Evolutionary conservation across 495 filamentous ascomycete species (phyloP).

Genomic region (Penicillium fimorum): DNA sequence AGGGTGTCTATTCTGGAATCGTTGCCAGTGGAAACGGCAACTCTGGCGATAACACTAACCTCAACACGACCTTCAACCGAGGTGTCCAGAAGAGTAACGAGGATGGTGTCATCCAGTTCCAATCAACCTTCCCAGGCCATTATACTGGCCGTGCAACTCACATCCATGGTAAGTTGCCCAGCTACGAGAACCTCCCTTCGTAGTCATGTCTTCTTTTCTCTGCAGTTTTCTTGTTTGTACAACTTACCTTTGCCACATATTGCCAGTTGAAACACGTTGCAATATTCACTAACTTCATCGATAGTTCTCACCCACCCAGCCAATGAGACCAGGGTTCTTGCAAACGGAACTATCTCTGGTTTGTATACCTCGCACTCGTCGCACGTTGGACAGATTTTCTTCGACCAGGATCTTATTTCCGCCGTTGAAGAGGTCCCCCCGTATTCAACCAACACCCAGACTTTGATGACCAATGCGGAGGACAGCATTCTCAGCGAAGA

Average conservation of each 20-base stretch:
- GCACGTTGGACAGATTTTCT: slow-evolving; percentile 65
- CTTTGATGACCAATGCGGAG: slow-evolving; percentile 49
- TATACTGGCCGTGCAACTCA: slow-evolving; percentile 45
- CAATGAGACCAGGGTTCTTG: slow-evolving; percentile 29
- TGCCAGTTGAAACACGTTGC: background rate
- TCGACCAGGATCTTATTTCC: slow-evolving; percentile 52
- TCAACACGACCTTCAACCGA: slow-evolving; percentile 51
- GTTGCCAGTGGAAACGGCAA: slow-evolving; percentile 53
- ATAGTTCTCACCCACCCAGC: slow-evolving; percentile 39
- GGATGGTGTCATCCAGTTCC: slow-evolving; percentile 51
- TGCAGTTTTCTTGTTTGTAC: background rate
- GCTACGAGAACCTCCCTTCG: background rate
- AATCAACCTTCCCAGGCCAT: slow-evolving; percentile 55
- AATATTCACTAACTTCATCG: background rate
- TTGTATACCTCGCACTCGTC: slow-evolving; percentile 32
- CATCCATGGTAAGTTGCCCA: slow-evolving; percentile 31
- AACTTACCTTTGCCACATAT: background rate
- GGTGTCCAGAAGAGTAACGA: slow-evolving; percentile 51
- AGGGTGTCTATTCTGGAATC: slow-evolving; percentile 59
- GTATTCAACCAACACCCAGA: slow-evolving; percentile 55
- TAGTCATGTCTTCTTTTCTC: background rate
- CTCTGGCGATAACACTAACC: slow-evolving; percentile 27
- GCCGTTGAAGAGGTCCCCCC: slow-evolving; percentile 48
- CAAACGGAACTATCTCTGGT: slow-evolving; percentile 35
- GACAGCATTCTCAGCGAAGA: slow-evolving; percentile 50